These are phyloP conservation scores for Calocera cornea DNA, from an alignment of 768 basidiomycete genomes.

Conservation along the genomic window DNA sequence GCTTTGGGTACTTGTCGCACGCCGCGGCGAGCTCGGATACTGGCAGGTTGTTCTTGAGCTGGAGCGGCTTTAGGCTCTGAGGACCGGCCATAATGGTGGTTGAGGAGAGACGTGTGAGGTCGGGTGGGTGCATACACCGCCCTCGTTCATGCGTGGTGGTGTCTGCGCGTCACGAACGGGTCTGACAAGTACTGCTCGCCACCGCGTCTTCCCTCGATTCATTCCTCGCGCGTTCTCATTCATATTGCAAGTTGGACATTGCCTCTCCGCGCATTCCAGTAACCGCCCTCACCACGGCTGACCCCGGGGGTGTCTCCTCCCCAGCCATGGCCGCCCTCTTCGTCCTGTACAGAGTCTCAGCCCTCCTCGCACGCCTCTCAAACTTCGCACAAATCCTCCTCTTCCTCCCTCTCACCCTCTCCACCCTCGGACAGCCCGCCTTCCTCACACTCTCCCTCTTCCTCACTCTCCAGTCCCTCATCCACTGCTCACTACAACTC, in stretches of 20 bases:
- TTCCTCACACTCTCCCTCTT: slow-evolving; percentile 73
- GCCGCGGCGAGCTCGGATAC: not conserved
- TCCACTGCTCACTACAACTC: slow-evolving; percentile 66
- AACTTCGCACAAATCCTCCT: slow-evolving; percentile 70
- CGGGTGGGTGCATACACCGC: not conserved
- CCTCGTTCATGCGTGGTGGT: not conserved
- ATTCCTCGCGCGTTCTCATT: not conserved
- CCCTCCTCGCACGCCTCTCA: slow-evolving; percentile 38
- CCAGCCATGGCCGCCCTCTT: not conserved
- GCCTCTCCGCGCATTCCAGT: not conserved
- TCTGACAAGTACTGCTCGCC: too few species aligned
- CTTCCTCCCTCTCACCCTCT: slow-evolving; percentile 71
- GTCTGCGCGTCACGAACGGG: too few species aligned
- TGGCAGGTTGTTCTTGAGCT: not conserved
- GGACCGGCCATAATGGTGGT: not conserved
- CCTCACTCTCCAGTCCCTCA: slow-evolving; percentile 58
- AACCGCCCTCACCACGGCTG: not conserved
- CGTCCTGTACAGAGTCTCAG: not conserved
- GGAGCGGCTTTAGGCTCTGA: not conserved
- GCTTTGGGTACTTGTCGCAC: not conserved
- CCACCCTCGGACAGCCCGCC: slow-evolving; percentile 63
- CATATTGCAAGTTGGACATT: not conserved
- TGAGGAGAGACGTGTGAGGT: not conserved
- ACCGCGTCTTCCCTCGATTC: not conserved
- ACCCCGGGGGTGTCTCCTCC: not conserved